Evolutionary conservation across 192 early-diverging fungal species (phyloP).

Genomic region (Umbelopsis sp.): DNA sequence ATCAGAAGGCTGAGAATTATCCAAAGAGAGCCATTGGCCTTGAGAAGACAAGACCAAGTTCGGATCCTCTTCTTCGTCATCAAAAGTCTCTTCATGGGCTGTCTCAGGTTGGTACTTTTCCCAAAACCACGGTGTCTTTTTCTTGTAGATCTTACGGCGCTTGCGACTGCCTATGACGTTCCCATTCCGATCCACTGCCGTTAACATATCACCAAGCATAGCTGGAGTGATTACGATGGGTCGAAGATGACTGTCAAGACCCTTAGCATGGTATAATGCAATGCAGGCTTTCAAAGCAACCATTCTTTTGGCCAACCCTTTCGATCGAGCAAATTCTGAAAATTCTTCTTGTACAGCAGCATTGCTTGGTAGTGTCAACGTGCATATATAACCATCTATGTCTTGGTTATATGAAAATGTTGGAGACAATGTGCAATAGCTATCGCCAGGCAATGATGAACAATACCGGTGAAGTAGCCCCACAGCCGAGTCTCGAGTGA

Average conservation of each 20-base stretch:
- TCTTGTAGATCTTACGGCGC: constrained; percentile 30
- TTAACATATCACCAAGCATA: constrained; percentile 29
- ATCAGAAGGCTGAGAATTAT: neutral
- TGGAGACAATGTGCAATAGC: constrained; percentile 56
- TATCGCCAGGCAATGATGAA: constrained; percentile 66
- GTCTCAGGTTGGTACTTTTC: constrained; percentile 5
- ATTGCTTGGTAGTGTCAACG: constrained; percentile 61
- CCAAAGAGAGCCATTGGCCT: neutral
- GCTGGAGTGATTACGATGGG: constrained; percentile 48
- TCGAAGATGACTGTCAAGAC: constrained; percentile 74
- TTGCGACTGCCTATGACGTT: constrained; percentile 35
- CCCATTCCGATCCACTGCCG: constrained; percentile 30
- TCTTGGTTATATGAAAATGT: constrained; percentile 47
- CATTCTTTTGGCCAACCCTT: constrained; percentile 66
- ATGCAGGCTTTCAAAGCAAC: constrained; percentile 74
- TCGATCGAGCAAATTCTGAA: constrained; percentile 57
- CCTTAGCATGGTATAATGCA: constrained; percentile 65
- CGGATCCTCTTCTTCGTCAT: constrained; percentile 11
- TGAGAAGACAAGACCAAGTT: constrained; percentile 3
- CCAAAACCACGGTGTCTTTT: constrained; percentile 48
- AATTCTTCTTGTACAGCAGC: constrained; percentile 58
- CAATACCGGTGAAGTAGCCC: constrained; percentile 74
- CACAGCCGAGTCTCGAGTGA: constrained; percentile 72
- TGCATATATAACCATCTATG: constrained; percentile 47
- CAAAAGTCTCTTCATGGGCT: constrained; percentile 2